Evolutionary conservation across 2,329 filamentous ascomycete genomes (phyloP).

Genomic region (Botryotinia calthae): DNA sequence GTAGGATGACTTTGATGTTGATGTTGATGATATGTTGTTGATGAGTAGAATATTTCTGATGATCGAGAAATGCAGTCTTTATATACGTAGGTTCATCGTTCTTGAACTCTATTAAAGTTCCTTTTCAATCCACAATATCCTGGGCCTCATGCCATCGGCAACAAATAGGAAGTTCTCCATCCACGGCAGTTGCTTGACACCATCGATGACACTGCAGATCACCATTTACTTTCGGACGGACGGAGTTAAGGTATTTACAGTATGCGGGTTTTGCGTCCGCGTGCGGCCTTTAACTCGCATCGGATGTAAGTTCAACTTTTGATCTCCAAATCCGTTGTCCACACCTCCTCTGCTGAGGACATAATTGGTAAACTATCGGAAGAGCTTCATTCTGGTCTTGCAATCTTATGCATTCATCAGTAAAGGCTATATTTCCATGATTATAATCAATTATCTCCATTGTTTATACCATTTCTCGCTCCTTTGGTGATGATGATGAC

Average conservation of each 20-base stretch:
- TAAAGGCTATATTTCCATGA: too few relatives aligned
- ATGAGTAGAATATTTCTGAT: neutral
- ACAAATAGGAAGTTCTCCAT: neutral
- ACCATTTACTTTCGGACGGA: too few relatives aligned
- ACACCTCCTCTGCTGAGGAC: neutral
- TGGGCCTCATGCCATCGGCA: neutral
- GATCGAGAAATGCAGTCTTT: neutral
- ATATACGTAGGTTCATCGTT: neutral
- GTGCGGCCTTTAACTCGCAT: neutral
- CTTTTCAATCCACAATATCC: neutral
- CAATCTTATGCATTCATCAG: neutral
- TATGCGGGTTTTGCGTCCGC: neutral
- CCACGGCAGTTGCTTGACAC: neutral
- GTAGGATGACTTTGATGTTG: neutral
- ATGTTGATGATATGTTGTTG: neutral
- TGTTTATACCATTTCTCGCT: neutral
- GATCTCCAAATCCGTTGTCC: neutral
- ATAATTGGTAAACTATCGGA: neutral
- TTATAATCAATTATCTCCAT: neutral
- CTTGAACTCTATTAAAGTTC: neutral
- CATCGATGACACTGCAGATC: neutral
- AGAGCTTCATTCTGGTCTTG: neutral
- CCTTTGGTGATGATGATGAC: neutral
- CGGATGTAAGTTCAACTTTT: neutral
- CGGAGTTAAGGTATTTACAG: neutral